Evolutionary conservation across 305 asterid genomes (phyloP).

Genomic region (Fraxinus ornus): DNA sequence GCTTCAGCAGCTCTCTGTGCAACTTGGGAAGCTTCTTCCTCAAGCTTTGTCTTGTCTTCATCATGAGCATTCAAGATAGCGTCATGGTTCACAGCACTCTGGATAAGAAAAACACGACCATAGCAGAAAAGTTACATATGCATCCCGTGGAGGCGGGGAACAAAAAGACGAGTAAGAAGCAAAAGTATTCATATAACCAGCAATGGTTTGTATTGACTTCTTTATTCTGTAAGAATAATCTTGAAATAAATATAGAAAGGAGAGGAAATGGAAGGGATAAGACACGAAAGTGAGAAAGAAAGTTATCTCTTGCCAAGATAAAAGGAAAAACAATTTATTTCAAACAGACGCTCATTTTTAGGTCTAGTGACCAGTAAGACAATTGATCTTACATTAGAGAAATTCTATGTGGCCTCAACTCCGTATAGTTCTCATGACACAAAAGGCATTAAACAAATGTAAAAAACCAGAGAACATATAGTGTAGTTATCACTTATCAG

Average conservation of each 20-base stretch:
- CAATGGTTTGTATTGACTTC: not conserved
- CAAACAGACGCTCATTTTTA: not conserved
- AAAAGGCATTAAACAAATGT: not conserved
- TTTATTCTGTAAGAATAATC: not conserved
- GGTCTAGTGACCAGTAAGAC: slow-evolving; percentile 7
- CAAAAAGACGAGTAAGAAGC: not conserved
- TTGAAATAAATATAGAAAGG: slow-evolving; percentile 1
- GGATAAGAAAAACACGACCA: slow-evolving; percentile 22
- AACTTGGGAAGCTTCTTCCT: slow-evolving; percentile 80
- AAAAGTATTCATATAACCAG: not conserved
- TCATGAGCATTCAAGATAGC: slow-evolving; percentile 83
- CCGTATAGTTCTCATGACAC: slow-evolving; percentile 1
- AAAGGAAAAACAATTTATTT: not conserved
- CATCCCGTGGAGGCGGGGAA: not conserved
- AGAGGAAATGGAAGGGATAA: not conserved
- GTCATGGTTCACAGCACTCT: slow-evolving; percentile 97
- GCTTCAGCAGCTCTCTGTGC: slow-evolving; percentile 99
- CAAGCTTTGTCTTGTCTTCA: slow-evolving; percentile 76
- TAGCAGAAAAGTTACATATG: not conserved
- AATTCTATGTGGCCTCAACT: not conserved
- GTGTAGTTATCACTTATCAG: not conserved
- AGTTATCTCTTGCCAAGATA: not conserved
- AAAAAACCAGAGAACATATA: not conserved
- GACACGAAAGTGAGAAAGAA: slow-evolving; percentile 6
- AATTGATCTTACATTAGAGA: not conserved